phyloP scores from a whole-genome alignment of 2,329 filamentous ascomycete genomes.

The Aureobasidium sp. region DNA sequence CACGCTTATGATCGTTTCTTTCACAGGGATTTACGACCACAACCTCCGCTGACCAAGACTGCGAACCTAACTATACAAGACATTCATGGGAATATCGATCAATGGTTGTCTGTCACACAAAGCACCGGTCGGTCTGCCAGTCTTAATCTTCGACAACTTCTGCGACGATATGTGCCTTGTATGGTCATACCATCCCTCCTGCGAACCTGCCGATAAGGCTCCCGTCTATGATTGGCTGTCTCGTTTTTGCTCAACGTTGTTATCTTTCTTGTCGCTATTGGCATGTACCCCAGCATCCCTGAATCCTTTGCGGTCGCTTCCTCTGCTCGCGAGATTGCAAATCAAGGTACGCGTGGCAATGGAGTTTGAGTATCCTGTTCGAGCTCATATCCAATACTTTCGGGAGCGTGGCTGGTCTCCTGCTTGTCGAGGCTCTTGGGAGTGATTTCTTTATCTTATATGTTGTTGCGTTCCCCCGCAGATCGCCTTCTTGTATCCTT shows the following conservation, averaged over 20 bases:
- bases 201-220: background rate
- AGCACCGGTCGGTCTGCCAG: background rate
- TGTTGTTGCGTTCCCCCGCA: background rate
- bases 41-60: background rate
- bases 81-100: background rate
- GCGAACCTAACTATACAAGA: background rate
- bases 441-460: background rate
- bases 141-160: background rate
- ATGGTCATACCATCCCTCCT: background rate
- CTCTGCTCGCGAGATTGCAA: background rate
- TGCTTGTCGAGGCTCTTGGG: background rate
- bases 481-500: background rate
- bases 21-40: background rate
- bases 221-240: background rate
- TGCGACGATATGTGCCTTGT: background rate
- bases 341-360: background rate
- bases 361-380: background rate
- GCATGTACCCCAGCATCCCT: background rate
- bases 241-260: background rate
- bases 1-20: background rate
- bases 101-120: background rate
- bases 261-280: background rate
- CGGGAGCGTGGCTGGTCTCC: background rate
- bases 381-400: background rate
- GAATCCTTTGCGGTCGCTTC: background rate